Percentiles rank a stretch among this genome's conserved stretches.
phyloP scores from a whole-genome alignment of 176 grass and related monocot genomes.

The Eragrostis nindensis region DNA sequence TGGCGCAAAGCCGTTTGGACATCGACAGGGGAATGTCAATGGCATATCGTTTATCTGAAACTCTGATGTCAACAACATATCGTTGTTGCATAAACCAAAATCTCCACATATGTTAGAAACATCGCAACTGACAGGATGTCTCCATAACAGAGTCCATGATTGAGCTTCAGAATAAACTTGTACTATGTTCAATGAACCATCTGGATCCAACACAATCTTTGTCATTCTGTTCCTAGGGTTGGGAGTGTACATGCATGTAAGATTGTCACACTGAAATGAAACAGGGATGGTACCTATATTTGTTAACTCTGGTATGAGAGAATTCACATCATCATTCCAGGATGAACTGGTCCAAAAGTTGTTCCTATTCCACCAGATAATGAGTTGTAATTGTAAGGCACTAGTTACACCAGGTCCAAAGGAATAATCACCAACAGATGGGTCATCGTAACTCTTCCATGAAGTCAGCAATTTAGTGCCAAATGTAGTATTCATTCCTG shows the following conservation, averaged over 20 bases:
- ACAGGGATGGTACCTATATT: background rate
- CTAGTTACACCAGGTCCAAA: slow-evolving; percentile 14
- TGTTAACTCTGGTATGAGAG: slow-evolving; percentile 17
- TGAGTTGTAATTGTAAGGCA: background rate
- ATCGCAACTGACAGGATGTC: slow-evolving; percentile 12
- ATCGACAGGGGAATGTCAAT: background rate
- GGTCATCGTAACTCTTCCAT: slow-evolving; percentile 50
- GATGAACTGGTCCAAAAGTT: background rate
- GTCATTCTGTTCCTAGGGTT: background rate
- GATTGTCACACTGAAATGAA: slow-evolving; percentile 21
- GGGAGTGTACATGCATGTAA: slow-evolving; percentile 40
- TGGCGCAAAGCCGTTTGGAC: slow-evolving; percentile 34
- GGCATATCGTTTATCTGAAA: too few relatives aligned
- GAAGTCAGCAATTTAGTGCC: slow-evolving; percentile 37
- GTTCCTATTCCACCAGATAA: slow-evolving; percentile 12
- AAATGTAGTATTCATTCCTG: slow-evolving; percentile 37
- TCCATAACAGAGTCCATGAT: slow-evolving; percentile 34
- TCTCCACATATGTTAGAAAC: slow-evolving; percentile 47
- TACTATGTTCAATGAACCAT: slow-evolving; percentile 29
- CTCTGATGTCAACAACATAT: too few relatives aligned
- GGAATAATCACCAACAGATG: slow-evolving; percentile 40
- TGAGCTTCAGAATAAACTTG: background rate
- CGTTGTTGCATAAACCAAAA: slow-evolving; percentile 50
- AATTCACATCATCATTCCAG: background rate
- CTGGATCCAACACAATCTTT: slow-evolving; percentile 37